A percentile compares a stretch with the other conserved stretches of the same genome.
phyloP scores from a whole-genome alignment of 2,329 filamentous ascomycete genomes.

The Paecilomyces variotii region DNA sequence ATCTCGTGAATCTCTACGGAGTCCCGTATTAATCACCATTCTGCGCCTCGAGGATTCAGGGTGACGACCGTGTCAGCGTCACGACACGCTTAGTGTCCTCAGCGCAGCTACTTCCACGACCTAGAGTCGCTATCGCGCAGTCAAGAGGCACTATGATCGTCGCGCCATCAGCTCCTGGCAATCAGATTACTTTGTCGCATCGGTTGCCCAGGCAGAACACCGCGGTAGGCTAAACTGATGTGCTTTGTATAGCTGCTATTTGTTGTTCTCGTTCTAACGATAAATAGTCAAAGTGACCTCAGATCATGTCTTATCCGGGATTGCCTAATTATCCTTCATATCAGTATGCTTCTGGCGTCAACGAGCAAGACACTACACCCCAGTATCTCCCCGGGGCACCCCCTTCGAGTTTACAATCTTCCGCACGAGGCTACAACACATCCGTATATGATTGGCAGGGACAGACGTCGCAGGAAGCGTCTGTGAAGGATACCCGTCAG shows the following conservation, averaged over 20 bases:
- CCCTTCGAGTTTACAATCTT: not conserved
- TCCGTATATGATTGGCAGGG: not conserved
- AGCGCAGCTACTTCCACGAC: not conserved
- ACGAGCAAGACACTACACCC: constrained; percentile 5
- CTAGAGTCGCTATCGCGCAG: not conserved
- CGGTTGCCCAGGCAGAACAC: not conserved
- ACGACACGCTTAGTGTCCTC: not conserved
- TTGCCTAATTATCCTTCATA: constrained; percentile 6
- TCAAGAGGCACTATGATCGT: not conserved
- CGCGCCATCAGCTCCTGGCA: not conserved
- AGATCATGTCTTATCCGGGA: constrained; percentile 10
- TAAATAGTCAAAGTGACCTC: not conserved
- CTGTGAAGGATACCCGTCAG: not conserved
- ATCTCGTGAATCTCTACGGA: not conserved
- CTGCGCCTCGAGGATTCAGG: not conserved
- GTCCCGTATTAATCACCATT: not conserved
- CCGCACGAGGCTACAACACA: not conserved
- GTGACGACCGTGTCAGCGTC: not conserved
- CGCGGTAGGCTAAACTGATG: not conserved
- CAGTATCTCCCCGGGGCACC: constrained; percentile 1
- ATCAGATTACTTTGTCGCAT: not conserved
- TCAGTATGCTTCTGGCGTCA: constrained; percentile 5
- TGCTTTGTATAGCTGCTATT: not conserved
- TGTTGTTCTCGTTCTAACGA: not conserved
- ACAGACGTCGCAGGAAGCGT: not conserved